Evolutionary conservation across 1,139 yeast genomes (phyloP), one percentile per base, ranked within the genome.

Genomic region (Scheffersomyces parashehatae): DNA sequence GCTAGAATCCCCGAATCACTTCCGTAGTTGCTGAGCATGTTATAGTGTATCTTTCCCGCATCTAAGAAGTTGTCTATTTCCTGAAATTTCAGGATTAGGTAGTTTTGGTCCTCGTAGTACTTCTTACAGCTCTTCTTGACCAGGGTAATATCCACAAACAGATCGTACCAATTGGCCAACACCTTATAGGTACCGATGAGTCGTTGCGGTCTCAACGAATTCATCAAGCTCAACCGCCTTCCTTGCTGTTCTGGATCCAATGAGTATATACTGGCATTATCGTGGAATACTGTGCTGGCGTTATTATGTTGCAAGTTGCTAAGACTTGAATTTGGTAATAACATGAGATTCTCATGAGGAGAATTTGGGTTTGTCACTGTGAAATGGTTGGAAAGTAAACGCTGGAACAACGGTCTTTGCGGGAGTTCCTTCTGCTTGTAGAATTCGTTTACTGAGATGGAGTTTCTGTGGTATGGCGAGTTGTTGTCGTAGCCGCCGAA

Each of bases 61-160:
- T 85, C 95, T 40, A 87, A 69, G 44, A 85, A 69, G 43, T 73
- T 68, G 58, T 87, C 95, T 29, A 87, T 81, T 48, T 80, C 85
- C 39, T 65, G 62, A 52, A 79, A 84, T 42, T 79, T 70, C 28
- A 75, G 78, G 46, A 85, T 80, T 45, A 83, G 60, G 29, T 71
- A 77, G 56, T 87, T 85, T 60, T 85, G 91, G 4, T 65, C 59
- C 35, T 60, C 52, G 56, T 81, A 81, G 55, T 66, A 81, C 6
- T 56, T 43, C 34, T 62, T 58, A 14, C 74, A 42, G 11, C 51
- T 42, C 34, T 49, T 57, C 32, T 56, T 59, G 32, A 53, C 61
- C 12, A 70, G 54, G 6, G 48, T 49, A 4, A 52, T 39, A 54
- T 53, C 47, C 47, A 64, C 39, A 54, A 46, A 47, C 52, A 58